Conservation (phyloP, 2,329 filamentous ascomycete species). For the Aureobasidium sp. region DNA sequence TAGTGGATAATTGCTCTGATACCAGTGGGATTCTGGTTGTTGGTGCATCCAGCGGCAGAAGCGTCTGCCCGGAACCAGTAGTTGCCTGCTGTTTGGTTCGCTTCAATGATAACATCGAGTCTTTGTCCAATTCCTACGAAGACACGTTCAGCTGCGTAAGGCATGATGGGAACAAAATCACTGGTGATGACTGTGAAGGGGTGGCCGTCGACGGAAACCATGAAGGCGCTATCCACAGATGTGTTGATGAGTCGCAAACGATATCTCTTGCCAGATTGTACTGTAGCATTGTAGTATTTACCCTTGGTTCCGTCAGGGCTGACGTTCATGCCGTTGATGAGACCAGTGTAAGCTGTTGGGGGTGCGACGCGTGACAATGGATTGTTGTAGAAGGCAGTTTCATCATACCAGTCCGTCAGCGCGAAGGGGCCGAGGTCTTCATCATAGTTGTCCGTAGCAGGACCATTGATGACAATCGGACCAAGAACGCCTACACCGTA, state of each 20-base stretch:
- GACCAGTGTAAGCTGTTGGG: slow-evolving; percentile 28
- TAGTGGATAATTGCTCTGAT: slow-evolving; percentile 37
- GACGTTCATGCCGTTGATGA: slow-evolving; percentile 30
- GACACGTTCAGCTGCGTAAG: slow-evolving; percentile 30
- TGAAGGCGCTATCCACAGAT: slow-evolving; percentile 32
- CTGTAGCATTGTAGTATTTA: slow-evolving; percentile 20
- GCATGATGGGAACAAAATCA: slow-evolving; percentile 39
- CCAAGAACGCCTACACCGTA: slow-evolving; percentile 32
- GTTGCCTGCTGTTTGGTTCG: slow-evolving; percentile 36
- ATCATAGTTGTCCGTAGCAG: slow-evolving; percentile 33
- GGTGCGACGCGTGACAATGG: slow-evolving; percentile 18
- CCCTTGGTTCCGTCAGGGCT: slow-evolving; percentile 21
- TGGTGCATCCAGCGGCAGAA: slow-evolving; percentile 18
- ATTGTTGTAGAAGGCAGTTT: slow-evolving; percentile 1
- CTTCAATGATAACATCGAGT: slow-evolving; percentile 41
- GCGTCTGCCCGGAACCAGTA: slow-evolving; percentile 41
- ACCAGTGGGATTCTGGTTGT: slow-evolving; percentile 28
- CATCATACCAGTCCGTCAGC: slow-evolving; percentile 15
- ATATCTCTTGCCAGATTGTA: slow-evolving; percentile 37
- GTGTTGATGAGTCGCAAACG: slow-evolving; percentile 39
- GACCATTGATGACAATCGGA: slow-evolving; percentile 34
- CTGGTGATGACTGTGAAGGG: slow-evolving; percentile 37
- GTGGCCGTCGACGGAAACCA: slow-evolving; percentile 36
- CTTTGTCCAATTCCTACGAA: slow-evolving; percentile 39
- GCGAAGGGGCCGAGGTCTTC: slow-evolving; percentile 27